A percentile compares a stretch with the other conserved stretches of the same genome.
phyloP scores from a whole-genome alignment of 1,284 basidiomycete genomes.

The Sporisorium graminicola region DNA sequence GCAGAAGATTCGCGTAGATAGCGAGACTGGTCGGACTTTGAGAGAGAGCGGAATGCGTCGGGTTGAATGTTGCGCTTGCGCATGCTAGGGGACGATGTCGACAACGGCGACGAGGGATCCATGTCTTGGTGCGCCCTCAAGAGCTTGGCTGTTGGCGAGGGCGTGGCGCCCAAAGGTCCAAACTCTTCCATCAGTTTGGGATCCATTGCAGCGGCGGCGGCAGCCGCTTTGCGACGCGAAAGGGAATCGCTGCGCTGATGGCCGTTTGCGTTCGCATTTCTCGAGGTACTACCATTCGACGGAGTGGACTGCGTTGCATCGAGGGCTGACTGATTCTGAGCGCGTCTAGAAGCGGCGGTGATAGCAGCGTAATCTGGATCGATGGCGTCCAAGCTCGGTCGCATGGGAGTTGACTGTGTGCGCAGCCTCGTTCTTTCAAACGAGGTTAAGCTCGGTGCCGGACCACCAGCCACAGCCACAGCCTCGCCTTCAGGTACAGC shows the following conservation, averaged over 20 bases:
- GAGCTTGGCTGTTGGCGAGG: slow-evolving; percentile 29
- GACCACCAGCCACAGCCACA: background rate
- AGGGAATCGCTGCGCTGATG: slow-evolving; percentile 35
- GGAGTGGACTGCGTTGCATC: background rate
- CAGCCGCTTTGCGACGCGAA: slow-evolving; percentile 24
- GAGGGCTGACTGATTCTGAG: slow-evolving; percentile 9
- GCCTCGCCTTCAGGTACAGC: slow-evolving; percentile 9
- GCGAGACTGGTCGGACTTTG: slow-evolving; percentile 4
- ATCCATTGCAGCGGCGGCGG: slow-evolving; percentile 20
- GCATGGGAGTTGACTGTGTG: slow-evolving; percentile 48
- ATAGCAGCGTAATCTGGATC: background rate
- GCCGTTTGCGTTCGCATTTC: slow-evolving; percentile 6
- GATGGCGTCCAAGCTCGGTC: slow-evolving; percentile 27
- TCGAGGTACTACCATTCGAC: background rate
- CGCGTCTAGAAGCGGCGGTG: background rate
- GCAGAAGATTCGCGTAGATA: slow-evolving; percentile 31
- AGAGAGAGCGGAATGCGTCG: slow-evolving; percentile 46
- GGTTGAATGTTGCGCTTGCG: slow-evolving; percentile 27
- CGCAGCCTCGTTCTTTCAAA: slow-evolving; percentile 28
- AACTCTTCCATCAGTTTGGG: slow-evolving; percentile 54
- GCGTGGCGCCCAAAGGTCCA: slow-evolving; percentile 49
- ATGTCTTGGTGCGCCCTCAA: slow-evolving; percentile 25
- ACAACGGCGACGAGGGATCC: background rate
- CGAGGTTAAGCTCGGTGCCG: slow-evolving; percentile 4
- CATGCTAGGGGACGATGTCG: slow-evolving; percentile 4